phyloP scores from a whole-genome alignment of 2,329 filamentous ascomycete species.

The Penicillium italicum region DNA sequence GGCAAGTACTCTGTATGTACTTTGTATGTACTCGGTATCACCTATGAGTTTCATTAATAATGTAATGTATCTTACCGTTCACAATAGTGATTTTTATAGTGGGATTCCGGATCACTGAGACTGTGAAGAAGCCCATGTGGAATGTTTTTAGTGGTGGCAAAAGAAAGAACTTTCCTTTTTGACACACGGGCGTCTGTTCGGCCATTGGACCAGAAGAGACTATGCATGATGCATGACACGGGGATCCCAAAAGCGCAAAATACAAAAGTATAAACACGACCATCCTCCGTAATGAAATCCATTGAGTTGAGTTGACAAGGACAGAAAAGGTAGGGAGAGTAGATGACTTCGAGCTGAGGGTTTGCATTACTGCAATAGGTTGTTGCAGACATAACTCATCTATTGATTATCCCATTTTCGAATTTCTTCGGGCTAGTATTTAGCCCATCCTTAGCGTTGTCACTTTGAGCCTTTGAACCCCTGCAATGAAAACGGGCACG shows the following conservation, averaged over 20 bases:
- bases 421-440: neutral
- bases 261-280: neutral
- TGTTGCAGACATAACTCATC: neutral
- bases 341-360: neutral
- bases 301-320: neutral
- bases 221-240: conserved; percentile 3
- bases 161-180: neutral
- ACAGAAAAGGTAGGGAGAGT: neutral
- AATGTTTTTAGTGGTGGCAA: neutral
- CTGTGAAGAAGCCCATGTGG: neutral
- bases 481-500: neutral
- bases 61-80: neutral
- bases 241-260: neutral
- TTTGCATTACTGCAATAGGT: neutral
- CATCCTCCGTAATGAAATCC: neutral
- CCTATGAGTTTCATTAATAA: neutral
- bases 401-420: neutral
- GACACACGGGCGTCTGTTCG: neutral
- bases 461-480: neutral
- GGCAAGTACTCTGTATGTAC: neutral
- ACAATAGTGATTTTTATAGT: neutral
- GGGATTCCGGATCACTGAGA: neutral
- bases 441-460: neutral
- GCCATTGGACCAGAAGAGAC: neutral
- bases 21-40: neutral